Evolutionary conservation across 2,329 filamentous ascomycete species (phyloP).

Genomic region (Alternaria sp.): DNA sequence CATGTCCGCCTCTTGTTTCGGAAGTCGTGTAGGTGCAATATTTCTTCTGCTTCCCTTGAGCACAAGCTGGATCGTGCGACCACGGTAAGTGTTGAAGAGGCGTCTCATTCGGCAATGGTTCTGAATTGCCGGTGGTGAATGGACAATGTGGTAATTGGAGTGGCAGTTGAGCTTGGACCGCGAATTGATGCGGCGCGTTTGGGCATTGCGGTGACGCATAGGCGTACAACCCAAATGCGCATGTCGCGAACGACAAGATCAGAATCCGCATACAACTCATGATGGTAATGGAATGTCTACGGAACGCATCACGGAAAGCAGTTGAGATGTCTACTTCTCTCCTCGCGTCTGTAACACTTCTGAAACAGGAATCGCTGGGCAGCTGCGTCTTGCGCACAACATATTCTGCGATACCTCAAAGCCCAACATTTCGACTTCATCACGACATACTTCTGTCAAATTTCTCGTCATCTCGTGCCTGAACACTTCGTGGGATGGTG

Average conservation of each 20-base stretch:
- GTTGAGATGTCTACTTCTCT: conserved; percentile 9
- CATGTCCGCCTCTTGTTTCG: conserved; percentile 15
- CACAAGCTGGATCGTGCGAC: conserved; percentile 23
- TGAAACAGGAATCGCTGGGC: conserved; percentile 19
- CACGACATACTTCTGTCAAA: neutral
- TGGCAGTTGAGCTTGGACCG: conserved; percentile 13
- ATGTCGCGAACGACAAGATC: conserved; percentile 9
- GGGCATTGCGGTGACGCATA: conserved; percentile 12
- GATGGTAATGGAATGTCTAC: neutral
- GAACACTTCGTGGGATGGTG: neutral
- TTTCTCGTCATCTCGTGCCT: neutral
- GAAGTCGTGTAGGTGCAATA: conserved; percentile 29
- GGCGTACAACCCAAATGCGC: neutral
- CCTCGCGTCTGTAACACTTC: conserved; percentile 23
- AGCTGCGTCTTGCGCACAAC: neutral
- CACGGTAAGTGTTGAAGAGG: conserved; percentile 12
- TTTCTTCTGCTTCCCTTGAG: conserved; percentile 8
- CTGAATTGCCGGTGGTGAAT: neutral
- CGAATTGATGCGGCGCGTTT: conserved; percentile 12
- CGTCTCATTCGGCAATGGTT: neutral
- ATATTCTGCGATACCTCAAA: neutral
- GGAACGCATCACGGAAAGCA: conserved; percentile 1
- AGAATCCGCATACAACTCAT: conserved; percentile 17
- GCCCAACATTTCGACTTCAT: neutral
- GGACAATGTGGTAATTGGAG: conserved; percentile 12